Evolutionary conservation across 2,329 filamentous ascomycete species (phyloP).

Genomic region (Verticillium nubilum): DNA sequence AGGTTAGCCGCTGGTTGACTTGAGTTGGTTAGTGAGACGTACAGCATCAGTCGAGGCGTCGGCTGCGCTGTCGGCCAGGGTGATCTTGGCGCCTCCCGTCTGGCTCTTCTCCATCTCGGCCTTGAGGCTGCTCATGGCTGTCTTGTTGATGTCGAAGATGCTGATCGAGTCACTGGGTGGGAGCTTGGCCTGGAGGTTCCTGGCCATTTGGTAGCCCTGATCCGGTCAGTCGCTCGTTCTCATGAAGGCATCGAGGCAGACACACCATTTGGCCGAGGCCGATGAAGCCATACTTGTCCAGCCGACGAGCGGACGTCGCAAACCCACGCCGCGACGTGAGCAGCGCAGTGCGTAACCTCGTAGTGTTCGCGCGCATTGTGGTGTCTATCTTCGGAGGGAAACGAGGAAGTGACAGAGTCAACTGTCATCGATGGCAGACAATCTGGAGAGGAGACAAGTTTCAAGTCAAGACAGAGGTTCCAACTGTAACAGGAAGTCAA

Average conservation of each 20-base stretch:
- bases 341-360: constrained; percentile 16
- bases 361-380: background rate
- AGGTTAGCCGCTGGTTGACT: background rate
- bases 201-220: constrained; percentile 58
- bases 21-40: constrained; percentile 20
- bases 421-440: background rate
- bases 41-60: constrained; percentile 49
- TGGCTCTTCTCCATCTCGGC: constrained; percentile 38
- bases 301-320: constrained; percentile 37
- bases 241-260: background rate
- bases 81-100: constrained; percentile 38
- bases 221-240: background rate
- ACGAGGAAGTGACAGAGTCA: background rate
- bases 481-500: background rate
- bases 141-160: constrained; percentile 52
- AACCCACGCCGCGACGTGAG: constrained; percentile 41
- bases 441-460: background rate
- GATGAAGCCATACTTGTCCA: constrained; percentile 54
- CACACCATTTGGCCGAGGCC: constrained; percentile 57
- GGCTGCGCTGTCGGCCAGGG: constrained; percentile 36
- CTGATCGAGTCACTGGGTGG: constrained; percentile 42
- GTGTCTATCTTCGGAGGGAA: background rate
- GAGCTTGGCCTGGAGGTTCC: constrained; percentile 54
- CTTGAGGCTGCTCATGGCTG: constrained; percentile 39
- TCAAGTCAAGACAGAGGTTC: constrained; percentile 8